Base-by-base conservation (phyloP, 257 asterid genomes). In the Nyctanthes arbortristis region DNA sequence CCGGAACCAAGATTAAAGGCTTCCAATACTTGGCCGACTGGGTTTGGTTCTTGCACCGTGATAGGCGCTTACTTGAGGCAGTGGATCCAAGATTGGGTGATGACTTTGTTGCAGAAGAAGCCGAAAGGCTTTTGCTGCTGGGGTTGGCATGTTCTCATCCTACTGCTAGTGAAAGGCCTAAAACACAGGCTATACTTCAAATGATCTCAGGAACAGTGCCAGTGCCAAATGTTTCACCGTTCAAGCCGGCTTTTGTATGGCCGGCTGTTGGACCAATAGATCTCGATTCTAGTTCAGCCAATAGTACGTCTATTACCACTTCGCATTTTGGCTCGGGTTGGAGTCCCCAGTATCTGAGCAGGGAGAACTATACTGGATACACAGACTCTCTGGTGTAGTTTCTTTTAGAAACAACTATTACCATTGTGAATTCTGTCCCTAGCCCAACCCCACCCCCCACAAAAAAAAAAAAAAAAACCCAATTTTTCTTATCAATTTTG, bases 71-170 rank as follows among this genome's bases (percentile, higher is more conserved):
- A 12, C 77, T 84, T 9, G 89, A 90, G 33, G 97, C 92, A 0
- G 97, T 93, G 52, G 97, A 93, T 33, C 65, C 49, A 39, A 77
- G 86, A 67, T 65, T 93, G 62, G 85, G 82, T 3, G 77, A 67
- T 9, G 82, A 78, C 14, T 90, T 47, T 25, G 92, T 72, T 2
- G 78, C 45, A 7, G 88, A 86, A 61, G 96, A 93, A 75, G 99
- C 96, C 3, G 68, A 75, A 70, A 78, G 85, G 66, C 83, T 93
- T 29, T 80, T 93, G 45, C 77, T 84, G n/a, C 31, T 93, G 36
- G 99, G 95, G 36, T 63, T 93, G 71, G 90, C 96, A 1, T 93
- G 98, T 58, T 86, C 92, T 2, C 96, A 90, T 68, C 97, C 98
- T 0, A 63, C 16, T 13, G 94, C 97, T 0, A 61, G 43, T 4